Evolutionary conservation across 2,329 filamentous ascomycete species (phyloP).

Genomic region (Cylindrodendrum hubeiense): DNA sequence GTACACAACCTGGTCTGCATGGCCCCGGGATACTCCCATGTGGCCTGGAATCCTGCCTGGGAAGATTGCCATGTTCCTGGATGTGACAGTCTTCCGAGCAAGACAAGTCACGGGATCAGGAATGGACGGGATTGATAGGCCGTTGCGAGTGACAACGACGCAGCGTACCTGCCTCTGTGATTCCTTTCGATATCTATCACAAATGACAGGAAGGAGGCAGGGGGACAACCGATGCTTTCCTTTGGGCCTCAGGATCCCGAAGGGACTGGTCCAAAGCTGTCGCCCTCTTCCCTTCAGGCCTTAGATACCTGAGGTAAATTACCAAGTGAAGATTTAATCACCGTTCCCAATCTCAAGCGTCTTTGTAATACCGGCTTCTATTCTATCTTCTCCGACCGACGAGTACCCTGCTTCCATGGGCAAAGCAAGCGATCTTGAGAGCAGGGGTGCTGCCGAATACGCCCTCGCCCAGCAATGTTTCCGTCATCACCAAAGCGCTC

Average conservation of each 20-base stretch:
- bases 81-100: neutral
- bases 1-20: too few species aligned
- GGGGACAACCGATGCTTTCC: neutral
- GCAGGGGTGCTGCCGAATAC: conserved; percentile 41
- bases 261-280: neutral
- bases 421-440: neutral
- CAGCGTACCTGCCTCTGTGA: neutral
- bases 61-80: neutral
- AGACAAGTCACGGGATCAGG: neutral
- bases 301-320: too few species aligned
- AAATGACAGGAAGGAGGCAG: neutral
- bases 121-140: neutral
- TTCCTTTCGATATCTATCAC: neutral
- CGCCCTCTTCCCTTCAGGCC: neutral
- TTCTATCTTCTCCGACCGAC: neutral
- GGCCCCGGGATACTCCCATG: neutral
- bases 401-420: neutral
- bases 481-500: conserved; percentile 34
- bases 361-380: neutral
- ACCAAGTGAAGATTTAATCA: too few species aligned
- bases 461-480: conserved; percentile 46
- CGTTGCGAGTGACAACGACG: neutral
- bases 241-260: neutral
- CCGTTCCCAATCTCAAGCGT: neutral
- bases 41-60: neutral